Evolutionary conservation across 495 filamentous ascomycete species (phyloP), one percentile per base, ranked within the genome.

Genomic region (Penicillium maclennaniae): DNA sequence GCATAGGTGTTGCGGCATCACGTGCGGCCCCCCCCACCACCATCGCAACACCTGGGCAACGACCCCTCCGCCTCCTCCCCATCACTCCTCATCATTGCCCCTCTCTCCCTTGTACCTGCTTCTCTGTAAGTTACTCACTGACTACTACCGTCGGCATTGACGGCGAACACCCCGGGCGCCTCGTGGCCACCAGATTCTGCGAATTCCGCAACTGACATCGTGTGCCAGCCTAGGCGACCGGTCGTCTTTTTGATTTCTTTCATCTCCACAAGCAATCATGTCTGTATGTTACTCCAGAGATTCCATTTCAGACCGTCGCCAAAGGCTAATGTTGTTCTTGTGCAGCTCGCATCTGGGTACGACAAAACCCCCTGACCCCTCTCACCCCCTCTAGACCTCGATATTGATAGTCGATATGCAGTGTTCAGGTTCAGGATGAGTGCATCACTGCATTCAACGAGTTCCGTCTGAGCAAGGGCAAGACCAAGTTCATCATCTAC

Each of bases 401-500:
- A 16, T 60, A 55, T 63, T 70, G 58, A 70, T 58, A 42, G 43
- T 43, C 48, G 47, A 43, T 43, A 17, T 45, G 45, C 45, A 96
- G 92, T 78, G 91, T 93, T 60, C 76, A 82, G 50, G 82, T 97
- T 56, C 67, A 76, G 53, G 80, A 83, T 62, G 88, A 96, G 34
- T 96, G 92, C 83, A 78, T 95, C 73, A 69, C 70, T 46, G 75
- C 77, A 55, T 97, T 89, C 84, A 92, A 96, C 69, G 84, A 96
- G 49, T 86, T 98, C 55, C 95, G 95, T 81, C 82, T 92, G 61
- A 83, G 78, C 76, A 90, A 91, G 71, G 66, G 65, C 52, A 85
- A 85, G 73, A 76, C 83, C 79, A 96, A 95, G 78, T 98, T 83
- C 78, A 87, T 98, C 77, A 88, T 98, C 84, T 97, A 85, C 87